These are phyloP conservation scores for Penicillium daleae DNA, from an alignment of 495 filamentous ascomycete genomes.

Conservation along the genomic window DNA sequence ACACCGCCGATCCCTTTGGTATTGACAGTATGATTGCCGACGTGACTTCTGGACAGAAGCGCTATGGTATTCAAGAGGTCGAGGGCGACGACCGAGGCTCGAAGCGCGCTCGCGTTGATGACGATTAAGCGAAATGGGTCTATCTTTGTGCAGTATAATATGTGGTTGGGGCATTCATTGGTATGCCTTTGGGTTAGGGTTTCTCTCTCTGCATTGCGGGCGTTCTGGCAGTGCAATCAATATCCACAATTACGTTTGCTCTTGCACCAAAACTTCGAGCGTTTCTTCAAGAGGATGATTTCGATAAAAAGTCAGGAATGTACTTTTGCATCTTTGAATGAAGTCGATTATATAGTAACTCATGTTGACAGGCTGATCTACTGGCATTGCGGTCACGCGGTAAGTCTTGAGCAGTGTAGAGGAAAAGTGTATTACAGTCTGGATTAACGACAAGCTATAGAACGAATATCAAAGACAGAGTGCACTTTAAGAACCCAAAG, in stretches of 20 bases:
- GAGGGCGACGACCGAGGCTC: conserved; percentile 60
- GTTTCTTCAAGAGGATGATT: not conserved
- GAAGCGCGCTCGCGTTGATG: conserved; percentile 81
- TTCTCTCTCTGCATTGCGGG: conserved; percentile 34
- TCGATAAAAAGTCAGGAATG: conserved; percentile 6
- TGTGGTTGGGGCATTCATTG: conserved; percentile 3
- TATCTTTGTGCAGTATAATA: conserved; percentile 14
- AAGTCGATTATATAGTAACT: not conserved
- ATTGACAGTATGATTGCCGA: conserved; percentile 91
- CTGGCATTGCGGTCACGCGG: not conserved
- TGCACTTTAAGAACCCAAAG: no score
- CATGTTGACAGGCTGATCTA: not conserved
- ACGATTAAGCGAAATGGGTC: conserved; percentile 52
- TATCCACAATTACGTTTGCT: conserved; percentile 17
- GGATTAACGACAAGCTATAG: not conserved
- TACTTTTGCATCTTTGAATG: not conserved
- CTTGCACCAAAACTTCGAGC: conserved; percentile 10
- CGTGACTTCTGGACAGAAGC: conserved; percentile 71
- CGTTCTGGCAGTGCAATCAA: conserved; percentile 25
- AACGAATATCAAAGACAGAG: no score
- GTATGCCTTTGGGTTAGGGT: conserved; percentile 8
- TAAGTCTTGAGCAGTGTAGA: not conserved
- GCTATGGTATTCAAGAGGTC: conserved; percentile 82
- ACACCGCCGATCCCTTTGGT: conserved; percentile 83
- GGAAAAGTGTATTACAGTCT: not conserved